These are phyloP conservation scores for Sugiyamaella sp. DNA, from an alignment of 1,139 yeast species.

Conservation along the genomic window DNA sequence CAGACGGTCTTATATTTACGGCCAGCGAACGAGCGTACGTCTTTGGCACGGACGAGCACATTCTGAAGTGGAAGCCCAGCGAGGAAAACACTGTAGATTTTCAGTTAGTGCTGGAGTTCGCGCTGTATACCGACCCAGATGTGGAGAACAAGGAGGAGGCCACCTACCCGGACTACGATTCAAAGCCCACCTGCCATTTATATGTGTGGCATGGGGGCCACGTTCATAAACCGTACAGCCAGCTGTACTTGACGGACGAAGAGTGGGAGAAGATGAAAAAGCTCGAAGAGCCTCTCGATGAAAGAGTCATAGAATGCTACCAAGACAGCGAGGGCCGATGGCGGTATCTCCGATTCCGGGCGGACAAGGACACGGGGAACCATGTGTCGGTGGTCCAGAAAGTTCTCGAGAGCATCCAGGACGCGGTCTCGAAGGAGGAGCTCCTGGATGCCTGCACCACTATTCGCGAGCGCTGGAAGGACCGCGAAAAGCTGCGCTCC, in stretches of 20 bases:
- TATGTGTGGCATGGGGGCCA: slow-evolving; percentile 76
- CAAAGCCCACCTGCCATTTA: slow-evolving; percentile 68
- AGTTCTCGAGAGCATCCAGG: slow-evolving; percentile 80
- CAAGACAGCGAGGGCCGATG: slow-evolving; percentile 66
- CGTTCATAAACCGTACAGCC: slow-evolving; percentile 67
- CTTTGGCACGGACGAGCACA: slow-evolving; percentile 78
- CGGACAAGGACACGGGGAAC: slow-evolving; percentile 89
- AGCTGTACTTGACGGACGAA: slow-evolving; percentile 61
- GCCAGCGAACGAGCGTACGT: slow-evolving; percentile 86
- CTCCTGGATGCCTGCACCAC: slow-evolving; percentile 53
- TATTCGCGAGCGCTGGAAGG: slow-evolving; percentile 54
- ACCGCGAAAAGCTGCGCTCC: slow-evolving; percentile 43
- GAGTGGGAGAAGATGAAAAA: slow-evolving; percentile 82
- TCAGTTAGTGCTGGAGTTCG: slow-evolving; percentile 69
- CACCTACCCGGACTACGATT: slow-evolving; percentile 76
- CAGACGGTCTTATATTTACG: slow-evolving; percentile 94
- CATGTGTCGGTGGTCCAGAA: slow-evolving; percentile 79
- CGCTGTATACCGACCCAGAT: slow-evolving; percentile 66
- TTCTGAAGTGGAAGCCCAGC: slow-evolving; percentile 95
- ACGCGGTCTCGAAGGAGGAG: slow-evolving; percentile 81
- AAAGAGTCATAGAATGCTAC: slow-evolving; percentile 86
- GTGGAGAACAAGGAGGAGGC: slow-evolving; percentile 54
- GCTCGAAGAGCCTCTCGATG: slow-evolving; percentile 79
- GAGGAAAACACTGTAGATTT: slow-evolving; percentile 94
- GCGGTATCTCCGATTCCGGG: slow-evolving; percentile 87